A percentile compares a stretch with the other conserved stretches of the same genome.
Conservation (phyloP, 2,329 filamentous ascomycete species). For the Pseudogymnoascus sp. region DNA sequence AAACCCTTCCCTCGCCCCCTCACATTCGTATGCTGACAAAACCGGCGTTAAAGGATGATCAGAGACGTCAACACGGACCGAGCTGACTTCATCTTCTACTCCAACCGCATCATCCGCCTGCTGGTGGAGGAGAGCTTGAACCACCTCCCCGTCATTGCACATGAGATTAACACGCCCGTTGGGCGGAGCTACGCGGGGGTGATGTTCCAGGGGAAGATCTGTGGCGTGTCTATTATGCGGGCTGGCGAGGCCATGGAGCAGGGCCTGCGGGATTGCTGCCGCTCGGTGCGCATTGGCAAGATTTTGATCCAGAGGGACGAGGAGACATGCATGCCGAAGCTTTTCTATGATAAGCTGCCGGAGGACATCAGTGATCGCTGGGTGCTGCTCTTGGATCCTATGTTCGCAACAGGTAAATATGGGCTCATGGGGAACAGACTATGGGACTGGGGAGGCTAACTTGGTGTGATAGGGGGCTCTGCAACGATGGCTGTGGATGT, state of each 20-base stretch:
- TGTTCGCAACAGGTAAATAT: slow-evolving; percentile 84
- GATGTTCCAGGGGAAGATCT: slow-evolving; percentile 96
- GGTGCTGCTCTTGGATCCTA: slow-evolving; percentile 93
- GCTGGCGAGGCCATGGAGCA: slow-evolving; percentile 99
- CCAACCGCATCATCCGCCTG: slow-evolving; percentile 92
- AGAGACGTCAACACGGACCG: slow-evolving; percentile 82
- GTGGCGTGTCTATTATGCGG: slow-evolving; percentile 96
- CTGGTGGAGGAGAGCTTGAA: slow-evolving; percentile 96
- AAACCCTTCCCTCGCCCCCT: neutral
- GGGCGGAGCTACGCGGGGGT: slow-evolving; percentile 83
- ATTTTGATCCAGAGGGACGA: slow-evolving; percentile 97
- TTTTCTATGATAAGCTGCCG: slow-evolving; percentile 97
- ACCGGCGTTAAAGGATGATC: slow-evolving; percentile 65
- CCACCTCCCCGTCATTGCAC: slow-evolving; percentile 84
- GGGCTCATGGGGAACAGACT: neutral
- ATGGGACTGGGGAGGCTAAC: slow-evolving; percentile 7
- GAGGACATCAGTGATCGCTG: slow-evolving; percentile 87
- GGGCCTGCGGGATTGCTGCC: slow-evolving; percentile 89
- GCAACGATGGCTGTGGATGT: slow-evolving; percentile 97
- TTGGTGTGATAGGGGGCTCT: slow-evolving; percentile 62
- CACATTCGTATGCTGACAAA: neutral
- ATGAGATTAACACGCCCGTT: slow-evolving; percentile 84
- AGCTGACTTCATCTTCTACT: slow-evolving; percentile 98
- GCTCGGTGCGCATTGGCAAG: slow-evolving; percentile 96
- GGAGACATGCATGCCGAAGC: slow-evolving; percentile 81